Percentiles rank a stretch among this genome's conserved stretches.
Conservation (phyloP, 2,329 filamentous ascomycete genomes). For the Diaporthe amygdali region DNA sequence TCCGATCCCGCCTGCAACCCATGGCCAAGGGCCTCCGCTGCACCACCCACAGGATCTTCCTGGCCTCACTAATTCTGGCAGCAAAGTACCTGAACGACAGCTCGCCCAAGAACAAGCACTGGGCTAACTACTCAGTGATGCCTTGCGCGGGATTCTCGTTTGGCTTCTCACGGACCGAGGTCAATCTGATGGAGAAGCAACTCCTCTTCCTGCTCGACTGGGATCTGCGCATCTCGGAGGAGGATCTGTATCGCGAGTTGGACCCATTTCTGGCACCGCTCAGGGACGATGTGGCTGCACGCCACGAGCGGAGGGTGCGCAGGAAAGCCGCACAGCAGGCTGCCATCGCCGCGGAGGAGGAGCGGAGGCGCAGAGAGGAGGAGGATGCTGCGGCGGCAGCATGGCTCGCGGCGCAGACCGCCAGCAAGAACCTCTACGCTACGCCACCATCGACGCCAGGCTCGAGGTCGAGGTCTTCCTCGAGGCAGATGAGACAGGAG, state of each 20-base stretch:
- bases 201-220: slow-evolving; percentile 93
- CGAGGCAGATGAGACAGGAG: slow-evolving; percentile 15
- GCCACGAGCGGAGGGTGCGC: slow-evolving; percentile 55
- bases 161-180: slow-evolving; percentile 91
- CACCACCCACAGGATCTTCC: slow-evolving; percentile 97
- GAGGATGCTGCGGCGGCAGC: slow-evolving; percentile 39
- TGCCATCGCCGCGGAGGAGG: slow-evolving; percentile 13
- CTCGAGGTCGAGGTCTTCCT: slow-evolving; percentile 40
- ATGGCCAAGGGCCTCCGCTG: slow-evolving; percentile 96
- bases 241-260: slow-evolving; percentile 86
- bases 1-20: slow-evolving; percentile 85
- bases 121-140: slow-evolving; percentile 90
- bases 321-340: slow-evolving; percentile 37
- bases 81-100: slow-evolving; percentile 99
- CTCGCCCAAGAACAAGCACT: slow-evolving; percentile 99
- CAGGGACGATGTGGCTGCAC: slow-evolving; percentile 62
- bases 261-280: slow-evolving; percentile 90
- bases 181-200: slow-evolving; percentile 99
- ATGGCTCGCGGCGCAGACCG: slow-evolving; percentile 28
- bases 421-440: slow-evolving; percentile 43
- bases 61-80: slow-evolving; percentile 82
- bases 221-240: slow-evolving; percentile 84
- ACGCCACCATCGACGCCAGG: slow-evolving; percentile 53
- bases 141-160: slow-evolving; percentile 68
- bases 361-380: slow-evolving; percentile 35